phyloP scores from a whole-genome alignment of 2,329 filamentous ascomycete species.

The Ascocoryne sarcoides region DNA sequence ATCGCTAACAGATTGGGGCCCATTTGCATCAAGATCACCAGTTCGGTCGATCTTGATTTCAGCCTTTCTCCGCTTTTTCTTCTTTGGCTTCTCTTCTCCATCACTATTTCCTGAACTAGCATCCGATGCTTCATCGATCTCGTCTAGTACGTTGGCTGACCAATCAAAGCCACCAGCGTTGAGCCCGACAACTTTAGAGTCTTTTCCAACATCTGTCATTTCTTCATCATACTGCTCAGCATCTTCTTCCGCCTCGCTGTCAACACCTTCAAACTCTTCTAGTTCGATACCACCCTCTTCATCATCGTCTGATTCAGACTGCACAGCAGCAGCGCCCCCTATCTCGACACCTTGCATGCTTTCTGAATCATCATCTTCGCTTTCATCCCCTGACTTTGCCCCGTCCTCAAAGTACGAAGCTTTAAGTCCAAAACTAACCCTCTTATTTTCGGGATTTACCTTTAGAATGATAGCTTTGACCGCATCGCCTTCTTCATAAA shows the following conservation, averaged over 20 bases:
- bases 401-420: constrained; percentile 74
- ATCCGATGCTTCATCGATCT: constrained; percentile 32
- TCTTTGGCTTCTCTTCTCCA: constrained; percentile 41
- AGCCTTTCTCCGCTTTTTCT: constrained; percentile 66
- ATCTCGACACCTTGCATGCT: constrained; percentile 37
- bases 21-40: constrained; percentile 80
- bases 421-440: constrained; percentile 85
- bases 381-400: constrained; percentile 40
- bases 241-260: constrained; percentile 27
- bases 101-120: constrained; percentile 38
- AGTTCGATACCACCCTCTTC: constrained; percentile 28
- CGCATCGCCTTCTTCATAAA: constrained; percentile 84
- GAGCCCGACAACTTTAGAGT: constrained; percentile 41
- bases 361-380: constrained; percentile 36
- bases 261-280: constrained; percentile 34
- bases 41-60: constrained; percentile 82
- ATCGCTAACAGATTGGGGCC: constrained; percentile 82
- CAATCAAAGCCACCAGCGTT: constrained; percentile 78
- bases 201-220: constrained; percentile 27
- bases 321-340: constrained; percentile 36
- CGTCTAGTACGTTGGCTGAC: constrained; percentile 61
- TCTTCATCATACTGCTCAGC: constrained; percentile 17
- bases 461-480: constrained; percentile 87
- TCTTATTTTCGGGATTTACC: constrained; percentile 64
- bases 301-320: constrained; percentile 30